These are phyloP conservation scores for Candida verbasci DNA, from an alignment of 805 yeast species.

Conservation along the genomic window DNA sequence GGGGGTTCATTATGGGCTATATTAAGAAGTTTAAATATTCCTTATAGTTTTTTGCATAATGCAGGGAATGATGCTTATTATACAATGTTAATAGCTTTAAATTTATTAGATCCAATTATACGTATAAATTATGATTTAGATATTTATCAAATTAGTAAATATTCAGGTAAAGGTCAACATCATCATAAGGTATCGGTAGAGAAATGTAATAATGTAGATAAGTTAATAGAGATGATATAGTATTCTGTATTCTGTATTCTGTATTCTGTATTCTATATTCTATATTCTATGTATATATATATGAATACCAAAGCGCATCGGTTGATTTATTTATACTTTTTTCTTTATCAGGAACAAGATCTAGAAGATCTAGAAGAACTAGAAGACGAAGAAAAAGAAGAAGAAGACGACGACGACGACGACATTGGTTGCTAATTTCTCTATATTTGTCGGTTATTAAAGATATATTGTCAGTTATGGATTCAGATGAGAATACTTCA, in stretches of 20 bases:
- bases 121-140: constrained; percentile 20
- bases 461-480: no score
- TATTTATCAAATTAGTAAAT: constrained; percentile 3
- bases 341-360: no score
- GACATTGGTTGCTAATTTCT: no score
- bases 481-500: constrained; percentile 4
- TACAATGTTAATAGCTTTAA: constrained; percentile 50
- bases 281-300: no score
- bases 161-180: constrained; percentile 3
- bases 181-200: background rate
- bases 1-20: constrained; percentile 45
- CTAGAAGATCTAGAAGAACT: no score
- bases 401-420: no score
- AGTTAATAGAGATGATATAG: background rate
- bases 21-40: constrained; percentile 44
- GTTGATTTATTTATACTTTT: no score
- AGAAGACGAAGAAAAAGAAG: no score
- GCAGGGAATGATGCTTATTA: constrained; percentile 71
- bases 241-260: no score
- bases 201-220: background rate
- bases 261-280: no score
- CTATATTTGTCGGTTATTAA: no score
- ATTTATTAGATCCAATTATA: constrained; percentile 45
- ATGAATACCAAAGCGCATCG: no score
- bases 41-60: constrained; percentile 60